Evolutionary conservation across 208 protist genomes (phyloP).

Genomic region (Crithidia bombi): DNA sequence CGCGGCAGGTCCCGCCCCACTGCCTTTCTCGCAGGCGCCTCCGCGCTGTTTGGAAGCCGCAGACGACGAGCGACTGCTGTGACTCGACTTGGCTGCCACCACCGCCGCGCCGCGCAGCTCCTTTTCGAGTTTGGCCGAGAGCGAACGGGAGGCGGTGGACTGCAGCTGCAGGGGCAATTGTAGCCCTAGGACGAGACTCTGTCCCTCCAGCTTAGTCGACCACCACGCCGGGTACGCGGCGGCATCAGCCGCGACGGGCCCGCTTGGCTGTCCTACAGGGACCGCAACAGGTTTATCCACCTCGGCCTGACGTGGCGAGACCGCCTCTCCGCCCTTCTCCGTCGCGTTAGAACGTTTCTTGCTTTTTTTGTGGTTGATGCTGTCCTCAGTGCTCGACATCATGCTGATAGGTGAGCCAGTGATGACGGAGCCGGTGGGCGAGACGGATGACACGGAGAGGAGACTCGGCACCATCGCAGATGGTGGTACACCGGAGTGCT

Average conservation of each 20-base stretch:
- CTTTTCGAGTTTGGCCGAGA: slow-evolving; percentile 3
- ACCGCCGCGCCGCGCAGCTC: background rate
- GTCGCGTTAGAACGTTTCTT: background rate
- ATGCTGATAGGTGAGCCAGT: slow-evolving; percentile 3
- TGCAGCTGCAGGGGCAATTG: slow-evolving; percentile 32
- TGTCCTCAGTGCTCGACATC: slow-evolving; percentile 2
- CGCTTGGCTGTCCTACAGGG: background rate
- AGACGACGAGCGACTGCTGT: background rate
- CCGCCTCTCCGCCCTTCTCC: background rate
- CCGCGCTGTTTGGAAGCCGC: background rate
- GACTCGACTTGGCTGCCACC: background rate
- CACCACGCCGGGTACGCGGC: slow-evolving; percentile 21
- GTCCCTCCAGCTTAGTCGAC: slow-evolving; percentile 25
- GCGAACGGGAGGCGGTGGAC: slow-evolving; percentile 2
- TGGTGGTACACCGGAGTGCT: background rate
- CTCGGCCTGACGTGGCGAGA: background rate
- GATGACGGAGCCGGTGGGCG: background rate
- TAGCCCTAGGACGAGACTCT: slow-evolving; percentile 26
- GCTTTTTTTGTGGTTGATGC: background rate
- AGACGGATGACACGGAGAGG: background rate
- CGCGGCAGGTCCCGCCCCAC: background rate
- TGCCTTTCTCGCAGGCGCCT: background rate
- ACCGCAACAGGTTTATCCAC: slow-evolving; percentile 2
- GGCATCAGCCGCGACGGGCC: background rate
- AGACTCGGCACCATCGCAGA: background rate